Percentiles rank a stretch among this genome's conserved stretches.
These are phyloP conservation scores for Carnegiea gigantea DNA, from an alignment of 179 eudicot genomes.

Conservation along the genomic window DNA sequence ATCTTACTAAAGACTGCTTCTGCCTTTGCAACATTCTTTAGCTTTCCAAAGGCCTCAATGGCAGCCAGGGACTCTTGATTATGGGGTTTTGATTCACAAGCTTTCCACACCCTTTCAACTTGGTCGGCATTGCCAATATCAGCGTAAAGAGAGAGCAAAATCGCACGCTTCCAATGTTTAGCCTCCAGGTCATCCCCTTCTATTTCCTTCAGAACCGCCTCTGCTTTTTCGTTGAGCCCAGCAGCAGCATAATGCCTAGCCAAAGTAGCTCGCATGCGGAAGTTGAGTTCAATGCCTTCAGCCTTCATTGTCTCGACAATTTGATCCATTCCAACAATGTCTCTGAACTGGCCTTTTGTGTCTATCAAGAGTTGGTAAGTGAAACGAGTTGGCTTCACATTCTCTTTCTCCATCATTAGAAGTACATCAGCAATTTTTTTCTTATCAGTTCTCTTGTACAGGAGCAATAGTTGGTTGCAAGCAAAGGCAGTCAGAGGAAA, in stretches of 20 bases:
- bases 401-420: conserved; percentile 74
- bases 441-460: conserved; percentile 67
- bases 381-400: conserved; percentile 57
- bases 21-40: conserved; percentile 63
- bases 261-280: conserved; percentile 33
- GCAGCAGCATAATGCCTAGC: conserved; percentile 59
- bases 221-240: conserved; percentile 73
- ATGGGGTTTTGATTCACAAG: conserved; percentile 45
- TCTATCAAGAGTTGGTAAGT: conserved; percentile 78
- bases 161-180: conserved; percentile 34
- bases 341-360: conserved; percentile 65
- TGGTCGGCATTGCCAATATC: conserved; percentile 65
- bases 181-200: conserved; percentile 47
- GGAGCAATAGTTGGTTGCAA: conserved; percentile 73
- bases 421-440: conserved; percentile 81
- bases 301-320: conserved; percentile 81
- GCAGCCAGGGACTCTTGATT: conserved; percentile 53
- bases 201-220: conserved; percentile 60
- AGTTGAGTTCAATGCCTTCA: conserved; percentile 57
- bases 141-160: conserved; percentile 64
- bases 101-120: conserved; percentile 70
- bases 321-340: conserved; percentile 79
- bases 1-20: conserved; percentile 60
- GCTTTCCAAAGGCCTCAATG: conserved; percentile 74
- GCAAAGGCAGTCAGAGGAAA: conserved; percentile 50